These are phyloP conservation scores for Suhomyces sp. DNA, from an alignment of 805 yeast genomes.

Conservation along the genomic window DNA sequence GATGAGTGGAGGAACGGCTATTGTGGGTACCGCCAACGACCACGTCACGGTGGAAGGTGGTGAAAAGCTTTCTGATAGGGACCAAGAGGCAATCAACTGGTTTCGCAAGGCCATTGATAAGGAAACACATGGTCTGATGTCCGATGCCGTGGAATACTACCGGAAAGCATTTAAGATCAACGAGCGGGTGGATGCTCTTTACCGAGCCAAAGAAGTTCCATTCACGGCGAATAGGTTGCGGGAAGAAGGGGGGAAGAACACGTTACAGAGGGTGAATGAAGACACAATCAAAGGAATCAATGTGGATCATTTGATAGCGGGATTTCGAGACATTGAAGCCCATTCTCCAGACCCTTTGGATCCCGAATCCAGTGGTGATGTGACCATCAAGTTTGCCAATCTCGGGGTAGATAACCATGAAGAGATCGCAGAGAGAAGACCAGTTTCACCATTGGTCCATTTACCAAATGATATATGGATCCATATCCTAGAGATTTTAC, in stretches of 20 bases:
- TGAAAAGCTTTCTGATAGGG: constrained; percentile 3
- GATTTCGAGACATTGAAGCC: constrained; percentile 34
- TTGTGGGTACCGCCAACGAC: too few relatives aligned
- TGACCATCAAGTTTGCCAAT: constrained; percentile 28
- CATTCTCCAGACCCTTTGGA: constrained; percentile 25
- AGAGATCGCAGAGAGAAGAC: constrained; percentile 13
- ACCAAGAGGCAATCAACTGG: constrained; percentile 51
- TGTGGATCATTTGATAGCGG: constrained; percentile 38
- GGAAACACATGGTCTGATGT: constrained; percentile 71
- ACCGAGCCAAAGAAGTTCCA: constrained; percentile 56
- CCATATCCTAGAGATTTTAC: constrained; percentile 47
- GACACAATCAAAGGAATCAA: constrained; percentile 37
- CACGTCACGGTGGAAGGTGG: too few relatives aligned
- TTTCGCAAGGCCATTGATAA: constrained; percentile 72
- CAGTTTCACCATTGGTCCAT: constrained; percentile 37
- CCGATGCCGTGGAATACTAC: constrained; percentile 78
- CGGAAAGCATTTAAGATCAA: constrained; percentile 65
- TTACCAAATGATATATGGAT: constrained; percentile 59
- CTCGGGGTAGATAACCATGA: constrained; percentile 22
- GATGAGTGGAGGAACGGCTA: constrained; percentile 1
- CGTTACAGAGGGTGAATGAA: constrained; percentile 34
- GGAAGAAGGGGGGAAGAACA: constrained; percentile 29
- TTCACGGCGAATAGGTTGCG: constrained; percentile 29
- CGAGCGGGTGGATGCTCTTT: constrained; percentile 62
- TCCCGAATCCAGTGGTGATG: constrained; percentile 13